These are phyloP conservation scores for Phycomyces nitens DNA, from an alignment of 192 early-diverging fungal genomes.

Conservation along the genomic window DNA sequence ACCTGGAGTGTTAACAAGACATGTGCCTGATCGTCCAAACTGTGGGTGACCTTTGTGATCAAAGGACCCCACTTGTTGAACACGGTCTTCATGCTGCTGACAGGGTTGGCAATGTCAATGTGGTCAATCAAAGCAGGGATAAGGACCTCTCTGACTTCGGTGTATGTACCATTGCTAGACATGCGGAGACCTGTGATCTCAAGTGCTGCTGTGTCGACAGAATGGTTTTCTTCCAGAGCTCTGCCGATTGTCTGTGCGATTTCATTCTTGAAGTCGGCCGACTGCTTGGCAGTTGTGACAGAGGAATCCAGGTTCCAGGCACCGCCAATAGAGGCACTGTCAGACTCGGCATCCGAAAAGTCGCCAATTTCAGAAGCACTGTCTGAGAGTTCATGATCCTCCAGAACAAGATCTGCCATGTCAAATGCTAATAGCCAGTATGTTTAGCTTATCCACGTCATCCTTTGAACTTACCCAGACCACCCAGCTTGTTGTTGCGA, in stretches of 20 bases:
- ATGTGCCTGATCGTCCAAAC: constrained; percentile 73
- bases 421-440: constrained; percentile 43
- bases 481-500: constrained; percentile 49
- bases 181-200: constrained; percentile 89
- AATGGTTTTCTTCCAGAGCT: constrained; percentile 74
- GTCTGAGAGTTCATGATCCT: constrained; percentile 34
- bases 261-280: constrained; percentile 72
- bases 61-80: constrained; percentile 69
- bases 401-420: constrained; percentile 36
- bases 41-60: constrained; percentile 63
- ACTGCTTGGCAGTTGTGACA: constrained; percentile 43
- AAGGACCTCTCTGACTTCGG: constrained; percentile 74
- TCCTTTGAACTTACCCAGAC: constrained; percentile 37
- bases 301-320: constrained; percentile 49
- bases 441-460: neutral
- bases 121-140: constrained; percentile 64
- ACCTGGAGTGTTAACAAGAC: constrained; percentile 48
- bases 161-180: constrained; percentile 77
- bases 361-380: constrained; percentile 35
- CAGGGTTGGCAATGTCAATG: constrained; percentile 51
- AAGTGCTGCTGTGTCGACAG: constrained; percentile 67
- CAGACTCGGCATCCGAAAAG: constrained; percentile 39
- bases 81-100: constrained; percentile 36
- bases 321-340: constrained; percentile 42
- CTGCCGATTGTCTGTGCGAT: constrained; percentile 72